Evolutionary conservation across 805 yeast species (phyloP).

Genomic region (Pichia phayaonensis): DNA sequence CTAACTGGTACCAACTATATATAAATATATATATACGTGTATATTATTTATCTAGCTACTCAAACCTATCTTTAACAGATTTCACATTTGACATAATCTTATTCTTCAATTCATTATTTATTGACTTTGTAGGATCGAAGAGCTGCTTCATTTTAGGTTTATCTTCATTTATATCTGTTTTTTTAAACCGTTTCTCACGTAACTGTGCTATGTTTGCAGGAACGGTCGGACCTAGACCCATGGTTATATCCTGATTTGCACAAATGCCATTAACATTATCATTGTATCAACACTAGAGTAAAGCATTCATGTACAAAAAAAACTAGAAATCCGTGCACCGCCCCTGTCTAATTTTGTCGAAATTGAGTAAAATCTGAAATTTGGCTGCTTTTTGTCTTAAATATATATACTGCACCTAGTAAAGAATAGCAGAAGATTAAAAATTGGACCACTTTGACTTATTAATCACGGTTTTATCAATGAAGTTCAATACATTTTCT

Average conservation of each 20-base stretch:
- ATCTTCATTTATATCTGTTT: not conserved
- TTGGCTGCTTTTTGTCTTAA: not conserved
- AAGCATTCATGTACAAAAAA: not conserved
- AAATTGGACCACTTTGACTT: not conserved
- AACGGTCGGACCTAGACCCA: not conserved
- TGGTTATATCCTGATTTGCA: not conserved
- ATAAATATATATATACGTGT: not conserved
- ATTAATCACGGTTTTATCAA: not conserved
- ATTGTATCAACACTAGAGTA: too few relatives aligned
- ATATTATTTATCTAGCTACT: constrained; percentile 14
- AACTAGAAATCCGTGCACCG: not conserved
- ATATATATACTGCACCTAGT: not conserved
- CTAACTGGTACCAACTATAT: not conserved
- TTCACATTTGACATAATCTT: constrained; percentile 20
- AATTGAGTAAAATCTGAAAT: not conserved
- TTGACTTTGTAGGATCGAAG: constrained; percentile 18
- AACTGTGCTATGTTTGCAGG: not conserved
- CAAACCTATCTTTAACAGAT: constrained; percentile 11
- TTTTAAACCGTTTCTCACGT: not conserved
- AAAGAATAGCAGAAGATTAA: not conserved
- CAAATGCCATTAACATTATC: too few relatives aligned
- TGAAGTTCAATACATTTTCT: not conserved
- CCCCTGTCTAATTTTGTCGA: not conserved
- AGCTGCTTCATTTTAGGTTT: constrained; percentile 8
- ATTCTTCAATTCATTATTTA: constrained; percentile 20